Evolutionary conservation across 2,329 filamentous ascomycete genomes (phyloP).

Genomic region (Neonectria magnoliae): DNA sequence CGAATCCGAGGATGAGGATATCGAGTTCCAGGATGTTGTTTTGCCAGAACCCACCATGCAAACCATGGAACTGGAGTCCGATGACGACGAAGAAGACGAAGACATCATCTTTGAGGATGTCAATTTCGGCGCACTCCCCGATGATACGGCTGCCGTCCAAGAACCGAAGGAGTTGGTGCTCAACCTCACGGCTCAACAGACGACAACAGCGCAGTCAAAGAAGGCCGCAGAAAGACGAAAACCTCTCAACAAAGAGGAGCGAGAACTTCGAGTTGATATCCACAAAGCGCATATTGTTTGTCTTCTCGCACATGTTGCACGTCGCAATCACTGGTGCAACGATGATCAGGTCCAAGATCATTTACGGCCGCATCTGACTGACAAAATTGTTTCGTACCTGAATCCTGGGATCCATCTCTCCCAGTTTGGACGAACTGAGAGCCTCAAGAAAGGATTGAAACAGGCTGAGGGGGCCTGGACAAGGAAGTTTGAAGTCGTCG

Average conservation of each 20-base stretch:
- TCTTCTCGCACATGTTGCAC: conserved; percentile 78
- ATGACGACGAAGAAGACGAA: conserved; percentile 56
- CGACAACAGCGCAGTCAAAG: conserved; percentile 45
- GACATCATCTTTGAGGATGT: conserved; percentile 61
- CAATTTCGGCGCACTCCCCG: conserved; percentile 50
- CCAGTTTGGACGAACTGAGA: conserved; percentile 80
- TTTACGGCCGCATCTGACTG: conserved; percentile 72
- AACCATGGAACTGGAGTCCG: conserved; percentile 61
- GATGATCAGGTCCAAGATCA: conserved; percentile 72
- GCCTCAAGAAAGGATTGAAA: conserved; percentile 81
- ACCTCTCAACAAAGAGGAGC: conserved; percentile 64
- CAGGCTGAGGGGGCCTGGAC: conserved; percentile 74
- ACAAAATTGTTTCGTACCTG: conserved; percentile 73
- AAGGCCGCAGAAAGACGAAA: conserved; percentile 56
- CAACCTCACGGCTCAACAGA: conserved; percentile 61
- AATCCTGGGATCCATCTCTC: conserved; percentile 73
- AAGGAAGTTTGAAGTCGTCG: conserved; percentile 75
- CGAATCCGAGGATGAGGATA: conserved; percentile 54
- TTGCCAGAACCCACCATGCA: conserved; percentile 61
- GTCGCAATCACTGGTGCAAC: conserved; percentile 91
- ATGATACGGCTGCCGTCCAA: conserved; percentile 36
- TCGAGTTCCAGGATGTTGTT: conserved; percentile 62
- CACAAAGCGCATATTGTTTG: conserved; percentile 90
- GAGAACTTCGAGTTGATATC: conserved; percentile 71
- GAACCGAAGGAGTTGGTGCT: conserved; percentile 57